Percentiles rank a stretch among this genome's conserved stretches.
Conservation (phyloP, 257 asterid species). For the Cynanchum wilfordii region DNA sequence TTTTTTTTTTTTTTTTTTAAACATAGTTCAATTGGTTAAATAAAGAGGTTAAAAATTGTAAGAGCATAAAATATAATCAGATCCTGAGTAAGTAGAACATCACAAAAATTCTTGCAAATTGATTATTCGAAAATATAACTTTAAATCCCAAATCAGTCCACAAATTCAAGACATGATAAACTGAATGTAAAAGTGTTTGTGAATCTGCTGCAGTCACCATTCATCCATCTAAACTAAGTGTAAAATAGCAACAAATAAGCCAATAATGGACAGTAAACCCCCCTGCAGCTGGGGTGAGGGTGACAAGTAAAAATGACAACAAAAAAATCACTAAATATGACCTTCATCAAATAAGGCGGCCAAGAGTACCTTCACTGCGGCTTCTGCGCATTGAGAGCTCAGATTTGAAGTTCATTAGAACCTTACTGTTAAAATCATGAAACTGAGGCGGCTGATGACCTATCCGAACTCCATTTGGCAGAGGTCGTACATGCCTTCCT, state of each 20-base stretch:
- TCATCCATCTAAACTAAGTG: not conserved
- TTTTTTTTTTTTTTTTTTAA: no score
- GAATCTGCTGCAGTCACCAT: not conserved
- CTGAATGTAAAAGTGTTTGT: no score
- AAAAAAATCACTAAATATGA: not conserved
- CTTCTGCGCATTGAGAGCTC: conserved; percentile 57
- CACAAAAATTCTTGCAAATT: not conserved
- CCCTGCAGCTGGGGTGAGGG: not conserved
- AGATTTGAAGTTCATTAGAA: conserved; percentile 31
- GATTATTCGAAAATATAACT: not conserved
- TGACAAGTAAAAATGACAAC: not conserved
- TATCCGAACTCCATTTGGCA: conserved; percentile 53
- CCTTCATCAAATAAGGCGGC: conserved; percentile 48
- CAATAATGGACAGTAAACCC: not conserved
- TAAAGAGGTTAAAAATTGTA: no score
- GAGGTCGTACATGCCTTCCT: conserved; percentile 48
- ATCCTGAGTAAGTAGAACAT: not conserved
- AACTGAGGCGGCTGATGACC: conserved; percentile 27
- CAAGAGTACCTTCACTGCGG: conserved; percentile 84
- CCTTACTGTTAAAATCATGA: conserved; percentile 35
- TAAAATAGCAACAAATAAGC: not conserved
- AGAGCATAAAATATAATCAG: not conserved
- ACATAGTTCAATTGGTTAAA: no score
- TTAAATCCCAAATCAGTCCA: not conserved
- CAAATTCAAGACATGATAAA: not conserved